A percentile compares a stretch with the other conserved stretches of the same genome.
These are phyloP conservation scores for Urtica urens DNA, from an alignment of 306 rosid species.

Conservation along the genomic window DNA sequence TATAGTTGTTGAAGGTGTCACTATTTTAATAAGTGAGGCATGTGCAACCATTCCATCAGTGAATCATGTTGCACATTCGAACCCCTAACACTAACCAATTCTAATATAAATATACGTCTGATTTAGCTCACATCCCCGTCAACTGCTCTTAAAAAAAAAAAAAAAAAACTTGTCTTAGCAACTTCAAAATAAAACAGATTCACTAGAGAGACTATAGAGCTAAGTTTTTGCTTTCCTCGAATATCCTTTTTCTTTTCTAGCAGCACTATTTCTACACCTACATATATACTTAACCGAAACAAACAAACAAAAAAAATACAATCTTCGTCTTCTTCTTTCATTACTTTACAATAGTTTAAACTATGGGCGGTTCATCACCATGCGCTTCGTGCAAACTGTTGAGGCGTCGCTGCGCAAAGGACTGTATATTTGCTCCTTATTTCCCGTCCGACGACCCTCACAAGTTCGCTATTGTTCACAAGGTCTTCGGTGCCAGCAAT, in stretches of 20 bases:
- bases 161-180: no score
- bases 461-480: conserved; percentile 76
- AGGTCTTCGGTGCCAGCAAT: conserved; percentile 87
- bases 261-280: no score
- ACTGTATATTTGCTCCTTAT: conserved; percentile 68
- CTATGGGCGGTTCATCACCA: conserved; percentile 50
- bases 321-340: neutral
- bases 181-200: no score
- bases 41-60: conserved; percentile 18
- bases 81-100: conserved; percentile 15
- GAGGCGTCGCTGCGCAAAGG: conserved; percentile 74
- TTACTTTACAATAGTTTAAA: neutral
- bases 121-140: conserved; percentile 20
- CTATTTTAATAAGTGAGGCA: conserved; percentile 21
- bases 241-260: no score
- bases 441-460: conserved; percentile 68
- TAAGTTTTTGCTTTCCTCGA: no score
- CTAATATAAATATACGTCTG: conserved; percentile 45
- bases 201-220: no score
- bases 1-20: neutral
- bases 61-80: conserved; percentile 41
- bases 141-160: no score
- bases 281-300: no score
- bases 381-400: conserved; percentile 77
- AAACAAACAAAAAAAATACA: neutral